Percentiles rank a stretch among this genome's conserved stretches.
These are phyloP conservation scores for Cicer arietinum DNA, from an alignment of 306 rosid species.

Conservation along the genomic window DNA sequence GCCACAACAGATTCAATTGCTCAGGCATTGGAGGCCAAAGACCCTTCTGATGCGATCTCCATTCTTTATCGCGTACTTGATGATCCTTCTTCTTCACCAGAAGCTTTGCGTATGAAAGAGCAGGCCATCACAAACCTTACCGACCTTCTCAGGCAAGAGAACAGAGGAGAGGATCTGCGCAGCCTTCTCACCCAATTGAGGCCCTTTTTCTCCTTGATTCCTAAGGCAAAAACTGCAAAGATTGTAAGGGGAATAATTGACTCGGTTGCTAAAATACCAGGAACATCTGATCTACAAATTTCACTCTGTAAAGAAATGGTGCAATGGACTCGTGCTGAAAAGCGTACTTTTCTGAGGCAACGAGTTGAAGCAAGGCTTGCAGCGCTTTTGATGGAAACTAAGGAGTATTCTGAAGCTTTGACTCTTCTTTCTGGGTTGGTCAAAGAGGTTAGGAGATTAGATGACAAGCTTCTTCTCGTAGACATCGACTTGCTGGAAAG, in stretches of 20 bases:
- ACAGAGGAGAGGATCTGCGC: constrained; percentile 88
- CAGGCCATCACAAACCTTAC: constrained; percentile 79
- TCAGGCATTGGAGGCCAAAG: constrained; percentile 73
- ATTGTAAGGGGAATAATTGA: constrained; percentile 88
- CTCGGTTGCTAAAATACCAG: constrained; percentile 86
- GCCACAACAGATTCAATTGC: constrained; percentile 77
- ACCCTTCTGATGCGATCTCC: constrained; percentile 72
- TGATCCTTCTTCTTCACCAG: constrained; percentile 81
- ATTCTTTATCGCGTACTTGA: constrained; percentile 79
- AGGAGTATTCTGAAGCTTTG: constrained; percentile 89
- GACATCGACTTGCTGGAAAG: constrained; percentile 96
- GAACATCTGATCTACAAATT: constrained; percentile 85
- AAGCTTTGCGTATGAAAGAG: constrained; percentile 86
- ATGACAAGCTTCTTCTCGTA: constrained; percentile 95
- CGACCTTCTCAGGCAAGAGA: constrained; percentile 80
- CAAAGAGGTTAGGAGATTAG: constrained; percentile 95
- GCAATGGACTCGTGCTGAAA: constrained; percentile 90
- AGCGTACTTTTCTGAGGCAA: constrained; percentile 90
- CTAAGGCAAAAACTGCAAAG: constrained; percentile 95
- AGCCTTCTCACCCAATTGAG: constrained; percentile 88
- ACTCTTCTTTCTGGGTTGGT: constrained; percentile 79
- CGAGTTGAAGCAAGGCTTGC: constrained; percentile 97
- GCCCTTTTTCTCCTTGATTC: constrained; percentile 91
- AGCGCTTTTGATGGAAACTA: constrained; percentile 86
- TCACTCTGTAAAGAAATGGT: constrained; percentile 93